Percentiles rank a stretch among this genome's conserved stretches.
Evolutionary conservation across 1,139 yeast species (phyloP).

Genomic region (Suhomyces bokatorum): DNA sequence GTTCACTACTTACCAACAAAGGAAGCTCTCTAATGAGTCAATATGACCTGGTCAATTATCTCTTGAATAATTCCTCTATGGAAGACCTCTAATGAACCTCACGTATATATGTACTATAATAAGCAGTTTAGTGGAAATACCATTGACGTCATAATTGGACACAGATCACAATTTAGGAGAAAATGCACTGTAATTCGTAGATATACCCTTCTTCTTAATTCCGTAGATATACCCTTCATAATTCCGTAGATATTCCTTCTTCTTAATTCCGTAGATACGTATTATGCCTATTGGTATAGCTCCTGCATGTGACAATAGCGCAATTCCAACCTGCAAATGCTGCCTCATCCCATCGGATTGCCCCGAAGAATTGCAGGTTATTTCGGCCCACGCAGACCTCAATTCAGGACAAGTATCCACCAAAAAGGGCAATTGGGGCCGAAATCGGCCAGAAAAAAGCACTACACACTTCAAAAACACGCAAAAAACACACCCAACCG

Average conservation of each 20-base stretch:
- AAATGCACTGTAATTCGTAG: too few relatives aligned
- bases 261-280: too few relatives aligned
- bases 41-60: too few relatives aligned
- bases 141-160: too few relatives aligned
- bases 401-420: neutral
- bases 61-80: neutral
- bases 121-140: neutral
- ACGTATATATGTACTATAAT: constrained; percentile 3
- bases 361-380: neutral
- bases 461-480: too few relatives aligned
- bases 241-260: too few relatives aligned
- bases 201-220: too few relatives aligned
- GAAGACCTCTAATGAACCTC: constrained; percentile 12
- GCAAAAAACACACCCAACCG: too few relatives aligned
- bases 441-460: neutral
- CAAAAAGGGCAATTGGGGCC: neutral
- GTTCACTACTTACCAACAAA: too few relatives aligned
- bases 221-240: too few relatives aligned
- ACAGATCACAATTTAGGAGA: too few relatives aligned
- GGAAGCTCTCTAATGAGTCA: too few relatives aligned
- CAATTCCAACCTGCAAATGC: neutral
- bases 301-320: neutral
- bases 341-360: neutral
- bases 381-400: neutral
- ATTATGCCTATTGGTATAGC: neutral